Conservation (phyloP, 305 asterid species). For the Fraxinus ornus region DNA sequence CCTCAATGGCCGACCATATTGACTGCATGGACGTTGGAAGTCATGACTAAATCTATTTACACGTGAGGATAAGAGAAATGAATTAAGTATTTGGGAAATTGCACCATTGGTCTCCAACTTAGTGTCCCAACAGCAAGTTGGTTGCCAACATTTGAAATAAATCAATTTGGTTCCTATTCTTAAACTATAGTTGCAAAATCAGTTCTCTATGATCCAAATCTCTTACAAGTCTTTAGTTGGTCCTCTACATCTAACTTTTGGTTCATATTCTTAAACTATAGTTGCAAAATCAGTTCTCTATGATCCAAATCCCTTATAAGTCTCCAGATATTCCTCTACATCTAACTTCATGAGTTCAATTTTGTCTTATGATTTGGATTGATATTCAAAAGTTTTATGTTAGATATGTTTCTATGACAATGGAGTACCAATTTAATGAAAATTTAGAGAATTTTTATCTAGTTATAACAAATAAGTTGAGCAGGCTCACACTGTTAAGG, state of each 20-base stretch:
- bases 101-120: background rate
- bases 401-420: background rate
- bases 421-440: background rate
- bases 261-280: background rate
- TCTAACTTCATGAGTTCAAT: background rate
- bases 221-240: background rate
- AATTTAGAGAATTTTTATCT: background rate
- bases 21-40: background rate
- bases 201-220: too few relatives aligned
- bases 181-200: too few relatives aligned
- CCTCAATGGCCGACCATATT: background rate
- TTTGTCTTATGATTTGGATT: background rate
- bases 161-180: background rate
- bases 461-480: background rate
- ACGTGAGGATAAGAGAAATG: background rate
- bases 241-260: background rate
- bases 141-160: background rate
- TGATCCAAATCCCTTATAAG: too few relatives aligned
- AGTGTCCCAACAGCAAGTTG: background rate
- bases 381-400: background rate
- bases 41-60: background rate
- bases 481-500: background rate
- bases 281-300: too few relatives aligned
- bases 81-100: background rate
- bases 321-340: background rate